Evolutionary conservation across 1,284 basidiomycete species (phyloP).

Genomic region (Melampsora medusae): DNA sequence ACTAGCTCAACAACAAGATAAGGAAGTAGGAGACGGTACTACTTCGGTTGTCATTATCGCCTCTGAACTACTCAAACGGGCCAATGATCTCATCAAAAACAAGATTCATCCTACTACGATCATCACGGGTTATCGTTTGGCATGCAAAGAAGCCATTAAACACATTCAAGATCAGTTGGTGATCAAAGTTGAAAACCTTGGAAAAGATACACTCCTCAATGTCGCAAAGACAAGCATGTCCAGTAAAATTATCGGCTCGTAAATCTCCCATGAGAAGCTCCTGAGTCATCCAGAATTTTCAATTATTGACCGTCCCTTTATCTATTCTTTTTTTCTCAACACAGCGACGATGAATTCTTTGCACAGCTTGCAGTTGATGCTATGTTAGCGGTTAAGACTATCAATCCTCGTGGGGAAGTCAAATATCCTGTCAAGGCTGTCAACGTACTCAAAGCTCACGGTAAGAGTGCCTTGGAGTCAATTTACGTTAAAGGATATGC

Average conservation of each 20-base stretch:
- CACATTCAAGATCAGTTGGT: slow-evolving; percentile 98
- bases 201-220: slow-evolving; percentile 88
- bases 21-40: slow-evolving; percentile 98
- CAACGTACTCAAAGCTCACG: slow-evolving; percentile 98
- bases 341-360: slow-evolving; percentile 94
- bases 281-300: not conserved
- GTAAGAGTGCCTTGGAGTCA: slow-evolving; percentile 90
- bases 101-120: slow-evolving; percentile 99
- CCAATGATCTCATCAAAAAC: slow-evolving; percentile 96
- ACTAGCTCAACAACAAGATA: slow-evolving; percentile 98
- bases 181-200: slow-evolving; percentile 87
- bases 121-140: slow-evolving; percentile 95
- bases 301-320: not conserved
- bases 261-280: slow-evolving; percentile 54
- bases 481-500: slow-evolving; percentile 95
- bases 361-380: slow-evolving; percentile 98
- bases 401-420: slow-evolving; percentile 89
- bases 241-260: slow-evolving; percentile 97
- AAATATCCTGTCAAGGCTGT: slow-evolving; percentile 99
- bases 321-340: slow-evolving; percentile 11
- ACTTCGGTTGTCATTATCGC: slow-evolving; percentile 98
- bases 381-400: slow-evolving; percentile 94
- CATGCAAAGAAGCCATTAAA: slow-evolving; percentile 94
- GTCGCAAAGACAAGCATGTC: slow-evolving; percentile 99
- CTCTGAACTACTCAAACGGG: slow-evolving; percentile 87